Percentiles rank a stretch among this genome's conserved stretches.
Evolutionary conservation across 164 flowering plant genomes (phyloP).

Genomic region (Chloranthus sessilifolius): DNA sequence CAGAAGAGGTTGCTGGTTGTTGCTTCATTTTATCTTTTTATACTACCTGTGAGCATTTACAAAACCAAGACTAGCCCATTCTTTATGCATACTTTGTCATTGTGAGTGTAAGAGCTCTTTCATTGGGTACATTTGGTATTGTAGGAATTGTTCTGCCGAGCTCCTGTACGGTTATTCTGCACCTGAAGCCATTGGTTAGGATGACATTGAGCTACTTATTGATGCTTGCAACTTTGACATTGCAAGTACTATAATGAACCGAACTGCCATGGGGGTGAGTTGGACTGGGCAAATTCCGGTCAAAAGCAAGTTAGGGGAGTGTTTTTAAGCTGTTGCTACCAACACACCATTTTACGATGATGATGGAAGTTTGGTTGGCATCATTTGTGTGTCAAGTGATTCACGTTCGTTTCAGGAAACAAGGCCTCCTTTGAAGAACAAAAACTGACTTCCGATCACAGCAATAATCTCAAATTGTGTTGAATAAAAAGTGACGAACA

Average conservation of each 20-base stretch:
- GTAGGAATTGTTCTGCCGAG: conserved; percentile 81
- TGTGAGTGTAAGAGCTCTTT: too few species aligned
- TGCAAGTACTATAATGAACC: conserved; percentile 38
- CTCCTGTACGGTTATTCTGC: conserved; percentile 70
- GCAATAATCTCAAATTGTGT: too few species aligned
- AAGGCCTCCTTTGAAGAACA: too few species aligned
- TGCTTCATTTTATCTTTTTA: too few species aligned
- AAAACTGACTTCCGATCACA: too few species aligned
- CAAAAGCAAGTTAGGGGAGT: conserved; percentile 54
- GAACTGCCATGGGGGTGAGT: conserved; percentile 49
- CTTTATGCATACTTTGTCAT: too few species aligned
- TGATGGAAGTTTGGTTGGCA: conserved; percentile 63
- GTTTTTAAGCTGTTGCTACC: conserved; percentile 42
- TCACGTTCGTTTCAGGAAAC: too few species aligned
- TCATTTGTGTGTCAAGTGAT: conserved; percentile 72
- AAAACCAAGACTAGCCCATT: too few species aligned
- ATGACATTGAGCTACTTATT: conserved; percentile 44
- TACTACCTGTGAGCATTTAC: too few species aligned
- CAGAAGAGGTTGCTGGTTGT: too few species aligned
- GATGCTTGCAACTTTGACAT: conserved; percentile 39
- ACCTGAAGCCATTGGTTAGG: conserved; percentile 67
- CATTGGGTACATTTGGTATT: too few species aligned
- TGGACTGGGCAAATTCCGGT: conserved; percentile 87
- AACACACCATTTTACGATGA: conserved; percentile 79
- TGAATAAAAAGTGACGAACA: too few species aligned